Evolutionary conservation across 202 grass and related monocot genomes (phyloP).

Genomic region (Dendrocalamus latiflorus): DNA sequence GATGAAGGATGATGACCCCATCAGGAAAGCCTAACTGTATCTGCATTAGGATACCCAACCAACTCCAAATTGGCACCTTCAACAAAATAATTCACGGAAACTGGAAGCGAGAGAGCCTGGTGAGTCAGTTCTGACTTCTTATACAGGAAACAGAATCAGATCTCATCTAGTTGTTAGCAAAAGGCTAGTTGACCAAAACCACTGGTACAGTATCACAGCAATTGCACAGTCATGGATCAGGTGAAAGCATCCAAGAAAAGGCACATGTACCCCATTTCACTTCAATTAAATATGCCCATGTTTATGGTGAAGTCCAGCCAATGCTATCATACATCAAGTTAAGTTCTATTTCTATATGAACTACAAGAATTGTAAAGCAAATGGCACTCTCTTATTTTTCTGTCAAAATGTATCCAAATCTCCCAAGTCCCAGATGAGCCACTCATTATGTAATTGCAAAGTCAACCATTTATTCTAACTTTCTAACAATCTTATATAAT

Average conservation of each 20-base stretch:
- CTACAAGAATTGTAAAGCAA: background rate
- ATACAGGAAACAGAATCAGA: conserved; percentile 36
- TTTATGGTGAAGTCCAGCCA: background rate
- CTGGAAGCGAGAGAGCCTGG: conserved; percentile 36
- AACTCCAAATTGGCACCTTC: conserved; percentile 80
- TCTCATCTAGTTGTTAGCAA: conserved; percentile 35
- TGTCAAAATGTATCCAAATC: background rate
- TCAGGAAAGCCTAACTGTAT: conserved; percentile 59
- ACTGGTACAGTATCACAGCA: background rate
- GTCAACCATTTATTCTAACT: background rate
- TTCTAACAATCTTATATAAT: background rate
- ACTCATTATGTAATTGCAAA: background rate
- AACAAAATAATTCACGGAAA: conserved; percentile 56
- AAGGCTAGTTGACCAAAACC: conserved; percentile 22
- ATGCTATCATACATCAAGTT: background rate
- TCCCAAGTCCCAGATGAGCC: background rate
- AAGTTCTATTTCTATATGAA: background rate
- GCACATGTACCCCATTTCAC: background rate
- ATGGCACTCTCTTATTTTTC: background rate
- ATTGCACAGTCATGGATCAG: background rate
- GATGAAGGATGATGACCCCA: conserved; percentile 49
- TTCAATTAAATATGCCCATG: background rate
- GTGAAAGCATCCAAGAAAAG: background rate
- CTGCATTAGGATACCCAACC: conserved; percentile 72
- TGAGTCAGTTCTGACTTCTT: conserved; percentile 41